Evolutionary conservation across 2,329 filamentous ascomycete species (phyloP).

Genomic region (Colletotrichum sp.): DNA sequence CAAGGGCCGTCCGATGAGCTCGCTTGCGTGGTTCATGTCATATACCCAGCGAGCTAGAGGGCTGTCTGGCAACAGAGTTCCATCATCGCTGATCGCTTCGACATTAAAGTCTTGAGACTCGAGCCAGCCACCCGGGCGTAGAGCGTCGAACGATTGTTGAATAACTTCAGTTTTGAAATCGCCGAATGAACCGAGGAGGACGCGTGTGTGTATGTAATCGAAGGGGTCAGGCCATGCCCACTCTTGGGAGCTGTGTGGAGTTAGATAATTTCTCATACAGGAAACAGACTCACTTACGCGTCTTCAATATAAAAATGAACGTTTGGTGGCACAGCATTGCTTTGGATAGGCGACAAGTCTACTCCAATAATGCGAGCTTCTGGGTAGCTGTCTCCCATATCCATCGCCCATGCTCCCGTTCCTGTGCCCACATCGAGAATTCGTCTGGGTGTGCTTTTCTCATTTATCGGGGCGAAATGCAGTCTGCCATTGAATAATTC

Average conservation of each 20-base stretch:
- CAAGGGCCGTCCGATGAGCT: conserved; percentile 40
- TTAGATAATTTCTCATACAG: background rate
- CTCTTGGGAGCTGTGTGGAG: conserved; percentile 43
- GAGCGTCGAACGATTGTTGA: conserved; percentile 51
- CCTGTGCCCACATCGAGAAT: conserved; percentile 51
- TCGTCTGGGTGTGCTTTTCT: conserved; percentile 35
- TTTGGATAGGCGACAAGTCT: conserved; percentile 73
- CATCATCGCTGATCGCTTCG: conserved; percentile 47
- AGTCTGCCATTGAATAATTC: conserved; percentile 43
- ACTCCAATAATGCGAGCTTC: conserved; percentile 63
- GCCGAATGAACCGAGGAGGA: conserved; percentile 54
- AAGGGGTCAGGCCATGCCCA: conserved; percentile 60
- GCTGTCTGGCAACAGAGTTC: conserved; percentile 41
- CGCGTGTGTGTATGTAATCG: conserved; percentile 59
- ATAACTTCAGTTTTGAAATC: conserved; percentile 56
- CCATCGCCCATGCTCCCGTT: conserved; percentile 66
- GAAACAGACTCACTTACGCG: conserved; percentile 33
- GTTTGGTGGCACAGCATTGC: conserved; percentile 70
- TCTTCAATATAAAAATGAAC: conserved; percentile 79
- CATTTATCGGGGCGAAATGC: conserved; percentile 47
- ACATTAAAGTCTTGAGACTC: conserved; percentile 56
- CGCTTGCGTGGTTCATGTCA: conserved; percentile 43
- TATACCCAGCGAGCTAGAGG: conserved; percentile 44
- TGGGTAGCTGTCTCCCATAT: conserved; percentile 69
- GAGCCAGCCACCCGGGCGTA: conserved; percentile 58